Percentiles rank a stretch among this genome's conserved stretches.
phyloP scores from a whole-genome alignment of 345 rosid species.

The Pistacia vera region DNA sequence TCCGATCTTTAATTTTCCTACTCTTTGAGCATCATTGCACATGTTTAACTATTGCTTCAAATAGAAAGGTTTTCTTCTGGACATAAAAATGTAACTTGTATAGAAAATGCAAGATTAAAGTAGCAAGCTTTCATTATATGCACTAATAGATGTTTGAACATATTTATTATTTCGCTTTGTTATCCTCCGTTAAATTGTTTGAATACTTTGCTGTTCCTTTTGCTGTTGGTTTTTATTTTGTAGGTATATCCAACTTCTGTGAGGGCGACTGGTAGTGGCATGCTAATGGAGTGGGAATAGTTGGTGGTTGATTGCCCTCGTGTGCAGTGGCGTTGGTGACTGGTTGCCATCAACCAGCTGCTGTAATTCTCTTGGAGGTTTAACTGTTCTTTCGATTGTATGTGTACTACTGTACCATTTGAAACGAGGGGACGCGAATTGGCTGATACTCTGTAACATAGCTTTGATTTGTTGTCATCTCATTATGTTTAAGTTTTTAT shows the following conservation, averaged over 20 bases:
- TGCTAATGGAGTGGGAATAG: constrained; percentile 57
- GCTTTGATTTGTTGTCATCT: no score
- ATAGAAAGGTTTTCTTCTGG: background rate
- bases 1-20: background rate
- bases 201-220: background rate
- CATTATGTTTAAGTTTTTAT: background rate
- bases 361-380: constrained; percentile 42
- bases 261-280: constrained; percentile 60
- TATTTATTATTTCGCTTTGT: no score
- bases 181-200: no score
- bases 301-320: constrained; percentile 67
- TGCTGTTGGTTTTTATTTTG: background rate
- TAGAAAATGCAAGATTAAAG: no score
- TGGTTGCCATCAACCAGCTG: constrained; percentile 47
- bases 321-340: constrained; percentile 26
- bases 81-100: background rate
- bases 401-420: constrained; percentile 42
- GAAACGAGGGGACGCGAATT: constrained; percentile 59
- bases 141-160: no score
- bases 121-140: no score
- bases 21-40: background rate
- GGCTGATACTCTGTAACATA: constrained; percentile 19
- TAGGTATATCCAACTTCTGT: constrained; percentile 62
- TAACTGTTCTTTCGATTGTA: constrained; percentile 40
- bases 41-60: background rate